Base-by-base conservation (phyloP, 176 grass and related monocot genomes). In the Melocanna baccifera region DNA sequence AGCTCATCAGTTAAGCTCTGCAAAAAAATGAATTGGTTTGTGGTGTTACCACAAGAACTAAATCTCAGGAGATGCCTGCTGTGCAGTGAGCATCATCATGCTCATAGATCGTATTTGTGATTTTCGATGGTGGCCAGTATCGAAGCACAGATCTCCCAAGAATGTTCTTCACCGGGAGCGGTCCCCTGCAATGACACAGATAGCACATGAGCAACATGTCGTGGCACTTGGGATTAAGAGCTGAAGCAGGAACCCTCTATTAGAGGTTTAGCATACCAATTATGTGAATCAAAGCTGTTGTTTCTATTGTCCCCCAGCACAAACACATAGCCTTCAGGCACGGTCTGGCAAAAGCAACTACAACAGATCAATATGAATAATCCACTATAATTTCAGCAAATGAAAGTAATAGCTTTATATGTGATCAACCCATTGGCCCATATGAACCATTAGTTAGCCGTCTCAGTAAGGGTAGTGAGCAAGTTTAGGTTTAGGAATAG, bases 301-400 rank as follows among this genome's bases (percentile, higher is more conserved):
- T 99, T 99, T 26, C 96, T 90, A 71, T 99, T 99, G 73, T 99
- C 96, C 4, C 96, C 96, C 43, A 99, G 61, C 28, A 99, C 96
- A 78, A 99, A 99, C 36, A 99, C 96, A 52, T 78, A 91, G 8
- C 96, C 91, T 86, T 88, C 57, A 56, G 96, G 93, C 19, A 99
- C 78, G 80, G 84, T 73, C 96, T 99, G 80, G 57, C 43, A 74
- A 61, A 76, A 50, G 69, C 32, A 83, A 83, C 23, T 26, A 69
- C 30, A 81, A 70, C 20, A 39, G 66, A 71, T 94, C 40, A 84
- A 25, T 29, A 83, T 48, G 9, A 53, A 51, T 68, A 26, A 4
- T 23, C 12, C 13, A 46, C 22, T 37, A 25, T 19, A 15, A 19
- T 29, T 42, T 43, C 20, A 4, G 40, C 29, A 78, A 51, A 86